These are phyloP conservation scores for Lachnellula subtilissima DNA, from an alignment of 2,329 filamentous ascomycete genomes.

Conservation along the genomic window DNA sequence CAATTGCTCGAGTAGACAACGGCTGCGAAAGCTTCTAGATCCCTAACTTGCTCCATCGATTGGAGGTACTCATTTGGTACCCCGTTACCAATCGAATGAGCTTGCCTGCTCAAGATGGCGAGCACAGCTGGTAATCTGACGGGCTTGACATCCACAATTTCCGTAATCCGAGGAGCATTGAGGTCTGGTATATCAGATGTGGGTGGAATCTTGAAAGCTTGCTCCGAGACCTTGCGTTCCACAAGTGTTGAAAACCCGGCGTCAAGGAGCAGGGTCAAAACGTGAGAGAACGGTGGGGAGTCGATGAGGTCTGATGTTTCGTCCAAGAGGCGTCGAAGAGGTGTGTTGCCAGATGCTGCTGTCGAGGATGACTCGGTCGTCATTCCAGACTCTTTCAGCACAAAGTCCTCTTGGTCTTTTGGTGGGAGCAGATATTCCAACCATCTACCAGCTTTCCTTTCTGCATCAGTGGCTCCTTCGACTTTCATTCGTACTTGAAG, in stretches of 20 bases:
- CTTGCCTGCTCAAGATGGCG: slow-evolving; percentile 85
- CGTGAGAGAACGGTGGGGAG: slow-evolving; percentile 83
- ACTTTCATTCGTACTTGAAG: slow-evolving; percentile 79
- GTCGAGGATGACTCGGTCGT: slow-evolving; percentile 43
- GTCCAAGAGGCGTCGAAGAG: slow-evolving; percentile 81
- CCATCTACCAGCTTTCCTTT: slow-evolving; percentile 60
- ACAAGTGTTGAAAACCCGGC: slow-evolving; percentile 80
- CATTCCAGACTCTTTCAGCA: slow-evolving; percentile 83
- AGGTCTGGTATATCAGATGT: slow-evolving; percentile 25
- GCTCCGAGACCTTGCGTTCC: slow-evolving; percentile 72
- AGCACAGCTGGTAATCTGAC: slow-evolving; percentile 83
- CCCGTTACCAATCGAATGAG: slow-evolving; percentile 80
- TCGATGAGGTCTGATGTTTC: slow-evolving; percentile 96
- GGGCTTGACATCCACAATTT: slow-evolving; percentile 47
- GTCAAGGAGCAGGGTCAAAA: slow-evolving; percentile 82
- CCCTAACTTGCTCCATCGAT: slow-evolving; percentile 70
- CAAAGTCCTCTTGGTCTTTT: slow-evolving; percentile 70
- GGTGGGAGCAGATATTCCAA: slow-evolving; percentile 79
- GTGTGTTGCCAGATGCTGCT: slow-evolving; percentile 37
- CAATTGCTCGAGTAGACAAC: slow-evolving; percentile 86
- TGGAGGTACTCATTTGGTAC: slow-evolving; percentile 66
- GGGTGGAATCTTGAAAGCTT: slow-evolving; percentile 65
- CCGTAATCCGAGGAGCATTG: slow-evolving; percentile 38
- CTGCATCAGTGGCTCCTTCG: slow-evolving; percentile 66
- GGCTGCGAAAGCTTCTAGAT: slow-evolving; percentile 78